Conservation (phyloP, 768 basidiomycete genomes). For the Kwoniella dendrophila region DNA sequence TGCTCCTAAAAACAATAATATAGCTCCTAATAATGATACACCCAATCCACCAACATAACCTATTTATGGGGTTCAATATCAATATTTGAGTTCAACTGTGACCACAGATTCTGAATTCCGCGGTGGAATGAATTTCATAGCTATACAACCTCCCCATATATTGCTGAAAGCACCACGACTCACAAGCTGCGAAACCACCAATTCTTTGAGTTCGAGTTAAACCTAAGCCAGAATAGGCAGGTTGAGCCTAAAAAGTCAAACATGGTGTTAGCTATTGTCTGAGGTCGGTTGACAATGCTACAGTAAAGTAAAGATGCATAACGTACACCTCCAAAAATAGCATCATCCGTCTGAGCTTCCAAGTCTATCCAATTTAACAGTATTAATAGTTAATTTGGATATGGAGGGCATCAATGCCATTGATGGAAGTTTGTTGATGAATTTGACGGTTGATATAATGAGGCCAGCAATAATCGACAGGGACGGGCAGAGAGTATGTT, state of each 20-base stretch:
- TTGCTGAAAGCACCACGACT: conserved; percentile 47
- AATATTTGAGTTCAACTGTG: neutral
- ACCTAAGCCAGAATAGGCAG: conserved; percentile 78
- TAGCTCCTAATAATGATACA: conserved; percentile 75
- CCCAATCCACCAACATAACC: conserved; percentile 76
- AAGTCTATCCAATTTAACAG: conserved; percentile 33
- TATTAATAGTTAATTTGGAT: too few relatives aligned
- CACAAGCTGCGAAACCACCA: conserved; percentile 86
- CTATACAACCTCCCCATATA: neutral
- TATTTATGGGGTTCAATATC: conserved; percentile 7
- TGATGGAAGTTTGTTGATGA: too few relatives aligned
- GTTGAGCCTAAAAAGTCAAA: conserved; percentile 65
- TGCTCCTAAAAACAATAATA: conserved; percentile 73
- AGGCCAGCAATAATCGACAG: too few relatives aligned
- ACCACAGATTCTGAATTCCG: neutral
- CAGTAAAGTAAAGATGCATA: neutral
- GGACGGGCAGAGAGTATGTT: too few relatives aligned
- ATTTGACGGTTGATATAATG: too few relatives aligned
- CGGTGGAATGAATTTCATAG: neutral
- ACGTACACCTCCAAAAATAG: conserved; percentile 52
- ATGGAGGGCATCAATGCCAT: too few relatives aligned
- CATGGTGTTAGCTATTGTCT: neutral
- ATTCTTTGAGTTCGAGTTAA: conserved; percentile 77
- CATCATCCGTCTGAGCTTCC: conserved; percentile 51
- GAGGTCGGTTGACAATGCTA: neutral